Percentiles rank a stretch among this genome's conserved stretches.
Evolutionary conservation across 2,329 filamentous ascomycete genomes (phyloP).

Genomic region (Xylariomycetidae sp.): DNA sequence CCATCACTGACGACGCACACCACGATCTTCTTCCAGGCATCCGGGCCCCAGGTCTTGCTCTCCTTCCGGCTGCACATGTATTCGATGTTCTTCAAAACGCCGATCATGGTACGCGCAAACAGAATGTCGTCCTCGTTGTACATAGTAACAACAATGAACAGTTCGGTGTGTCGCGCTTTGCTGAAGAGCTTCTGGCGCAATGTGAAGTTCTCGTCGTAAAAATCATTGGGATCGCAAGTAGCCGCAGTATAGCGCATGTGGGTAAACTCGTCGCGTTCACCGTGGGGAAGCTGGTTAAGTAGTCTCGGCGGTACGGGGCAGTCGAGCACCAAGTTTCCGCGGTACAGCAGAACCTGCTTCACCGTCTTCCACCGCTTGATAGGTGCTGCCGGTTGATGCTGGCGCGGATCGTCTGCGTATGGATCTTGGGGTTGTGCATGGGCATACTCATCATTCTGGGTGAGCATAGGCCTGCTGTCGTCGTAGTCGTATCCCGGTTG

Average conservation of each 20-base stretch:
- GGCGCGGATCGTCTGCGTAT: constrained; percentile 40
- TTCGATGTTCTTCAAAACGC: constrained; percentile 95
- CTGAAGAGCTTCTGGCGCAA: constrained; percentile 84
- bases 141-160: constrained; percentile 98
- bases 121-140: constrained; percentile 98
- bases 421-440: constrained; percentile 31
- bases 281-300: constrained; percentile 82
- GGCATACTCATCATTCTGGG: constrained; percentile 49
- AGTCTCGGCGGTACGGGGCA: constrained; percentile 89
- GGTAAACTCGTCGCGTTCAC: constrained; percentile 85
- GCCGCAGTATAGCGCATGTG: constrained; percentile 98
- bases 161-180: constrained; percentile 82
- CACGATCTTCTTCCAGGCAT: constrained; percentile 98
- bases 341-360: constrained; percentile 95
- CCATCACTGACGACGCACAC: constrained; percentile 96
- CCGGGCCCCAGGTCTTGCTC: constrained; percentile 93
- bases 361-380: constrained; percentile 96
- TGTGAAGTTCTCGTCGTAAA: constrained; percentile 83
- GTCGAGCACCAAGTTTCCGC: constrained; percentile 93
- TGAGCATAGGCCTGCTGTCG: constrained; percentile 72
- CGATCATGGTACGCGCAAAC: constrained; percentile 97
- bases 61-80: constrained; percentile 93
- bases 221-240: constrained; percentile 96
- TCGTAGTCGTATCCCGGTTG: constrained; percentile 64
- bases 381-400: constrained; percentile 42